These are phyloP conservation scores for Sodiomyces alkalinus DNA, from an alignment of 2,329 filamentous ascomycete genomes.

Conservation along the genomic window DNA sequence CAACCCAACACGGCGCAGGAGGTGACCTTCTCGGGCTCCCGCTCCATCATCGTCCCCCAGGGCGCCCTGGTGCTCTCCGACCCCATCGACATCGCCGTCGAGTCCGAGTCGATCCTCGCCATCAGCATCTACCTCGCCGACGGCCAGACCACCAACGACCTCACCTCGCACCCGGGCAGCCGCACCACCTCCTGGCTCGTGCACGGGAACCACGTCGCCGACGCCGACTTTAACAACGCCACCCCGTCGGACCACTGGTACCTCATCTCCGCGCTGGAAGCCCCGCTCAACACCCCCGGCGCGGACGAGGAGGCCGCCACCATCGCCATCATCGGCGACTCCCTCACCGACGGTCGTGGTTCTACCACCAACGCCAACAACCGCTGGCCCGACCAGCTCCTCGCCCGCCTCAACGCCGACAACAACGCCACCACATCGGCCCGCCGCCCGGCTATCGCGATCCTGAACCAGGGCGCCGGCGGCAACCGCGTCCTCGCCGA, in stretches of 20 bases:
- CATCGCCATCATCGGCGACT: conserved; percentile 47
- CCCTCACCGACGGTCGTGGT: conserved; percentile 49
- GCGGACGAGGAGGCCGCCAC: conserved; percentile 21
- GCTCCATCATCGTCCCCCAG: conserved; percentile 32
- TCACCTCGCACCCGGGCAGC: conserved; percentile 47
- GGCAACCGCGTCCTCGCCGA: conserved; percentile 46
- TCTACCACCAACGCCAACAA: conserved; percentile 43
- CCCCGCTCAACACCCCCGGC: conserved; percentile 18
- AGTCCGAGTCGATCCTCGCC: conserved; percentile 31
- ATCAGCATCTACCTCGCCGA: conserved; percentile 42
- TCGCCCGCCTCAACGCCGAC: conserved; percentile 21
- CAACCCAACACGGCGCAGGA: conserved; percentile 27
- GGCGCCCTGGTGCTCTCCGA: conserved; percentile 44
- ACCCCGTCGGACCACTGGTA: conserved; percentile 34
- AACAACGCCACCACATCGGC: too few species aligned
- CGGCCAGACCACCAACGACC: conserved; percentile 36
- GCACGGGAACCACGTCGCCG: conserved; percentile 32
- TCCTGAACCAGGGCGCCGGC: conserved; percentile 47
- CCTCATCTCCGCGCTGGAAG: conserved; percentile 42
- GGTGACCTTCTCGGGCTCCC: conserved; percentile 39
- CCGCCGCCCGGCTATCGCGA: conserved; percentile 24
- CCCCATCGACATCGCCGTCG: conserved; percentile 34
- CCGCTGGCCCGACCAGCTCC: conserved; percentile 27
- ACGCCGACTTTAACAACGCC: conserved; percentile 17
- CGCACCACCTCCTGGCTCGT: conserved; percentile 40